Base-by-base conservation (phyloP, 2,329 filamentous ascomycete species). In the Hymenoscyphus infarciens region DNA sequence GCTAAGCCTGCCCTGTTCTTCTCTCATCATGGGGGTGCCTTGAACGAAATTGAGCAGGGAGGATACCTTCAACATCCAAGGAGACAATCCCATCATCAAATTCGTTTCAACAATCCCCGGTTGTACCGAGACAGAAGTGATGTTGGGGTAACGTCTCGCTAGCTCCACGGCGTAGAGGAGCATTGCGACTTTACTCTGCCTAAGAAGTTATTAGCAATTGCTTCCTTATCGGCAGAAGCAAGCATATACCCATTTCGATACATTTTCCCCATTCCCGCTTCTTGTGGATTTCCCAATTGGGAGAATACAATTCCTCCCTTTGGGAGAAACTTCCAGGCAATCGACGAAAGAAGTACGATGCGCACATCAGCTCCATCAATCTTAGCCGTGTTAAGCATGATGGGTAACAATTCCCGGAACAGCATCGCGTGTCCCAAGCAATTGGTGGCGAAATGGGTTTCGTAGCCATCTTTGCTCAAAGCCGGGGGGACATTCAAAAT, bases 181-280 rank as follows among this genome's bases (percentile, higher is more conserved):
- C 65, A 81, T 79, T 0, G 82, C 81, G 3, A 82, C 69, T 69
- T 83, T 83, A 62, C 75, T 77, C 63, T 81, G 78, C 0, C 78
- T 80, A 65, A 25, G 33, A 38, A 42, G n/a, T 8, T 27, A 4
- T 52, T 29, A 53, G n/a, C 6, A 38, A n/a, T 16, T 15, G n/a
- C 10, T 19, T n/a, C 1, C 4, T 29, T 42, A 22, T 8, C 25
- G 29, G 15, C 45, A 33, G 49, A 19, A 13, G 38, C 33, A 49
- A 13, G 16, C 29, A 8, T 52, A 16, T 58, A 60, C 59, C 58
- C 54, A 42, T 65, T 63, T 56, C 60, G 61, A 53, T 61, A 42
- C 16, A 53, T 29, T 13, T 52, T 31, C 38, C 62, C 63, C 33
- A 63, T 31, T 10, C 61, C 45, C 10, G 55, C 25, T 7, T 64